These are phyloP conservation scores for Eimeria brunetti DNA, from an alignment of 169 alveolate genomes.

Conservation along the genomic window DNA sequence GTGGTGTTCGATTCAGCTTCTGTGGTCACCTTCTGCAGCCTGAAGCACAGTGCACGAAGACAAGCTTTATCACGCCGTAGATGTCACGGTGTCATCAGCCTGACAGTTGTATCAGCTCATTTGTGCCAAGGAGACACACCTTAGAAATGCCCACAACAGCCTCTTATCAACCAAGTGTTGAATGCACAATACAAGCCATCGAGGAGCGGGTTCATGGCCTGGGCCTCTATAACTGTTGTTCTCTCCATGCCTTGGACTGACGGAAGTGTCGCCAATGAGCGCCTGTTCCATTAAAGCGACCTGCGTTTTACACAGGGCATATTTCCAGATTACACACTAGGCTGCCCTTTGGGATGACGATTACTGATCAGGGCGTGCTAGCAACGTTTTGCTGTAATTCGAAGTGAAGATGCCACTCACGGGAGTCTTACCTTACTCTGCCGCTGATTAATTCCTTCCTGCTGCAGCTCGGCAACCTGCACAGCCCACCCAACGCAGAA, in stretches of 20 bases:
- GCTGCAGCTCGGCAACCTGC: slow-evolving; percentile 70
- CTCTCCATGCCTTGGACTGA: neutral
- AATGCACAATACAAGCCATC: slow-evolving; percentile 32
- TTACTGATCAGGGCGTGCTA: neutral
- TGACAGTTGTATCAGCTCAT: neutral
- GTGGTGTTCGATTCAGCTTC: slow-evolving; percentile 57
- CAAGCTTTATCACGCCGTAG: neutral
- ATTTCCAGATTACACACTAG: neutral
- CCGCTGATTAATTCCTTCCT: slow-evolving; percentile 64
- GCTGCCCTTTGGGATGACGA: neutral
- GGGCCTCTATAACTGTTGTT: neutral
- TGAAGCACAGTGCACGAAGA: slow-evolving; percentile 1
- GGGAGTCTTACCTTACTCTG: slow-evolving; percentile 41
- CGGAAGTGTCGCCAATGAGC: slow-evolving; percentile 24
- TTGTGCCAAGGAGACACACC: slow-evolving; percentile 18
- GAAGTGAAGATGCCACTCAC: neutral
- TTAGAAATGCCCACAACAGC: slow-evolving; percentile 57
- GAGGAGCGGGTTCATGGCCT: slow-evolving; percentile 4
- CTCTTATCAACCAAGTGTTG: slow-evolving; percentile 35
- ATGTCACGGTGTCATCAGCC: neutral
- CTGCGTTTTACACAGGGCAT: neutral
- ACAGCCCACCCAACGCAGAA: neutral
- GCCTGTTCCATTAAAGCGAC: slow-evolving; percentile 70
- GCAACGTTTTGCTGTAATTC: neutral
- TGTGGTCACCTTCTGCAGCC: slow-evolving; percentile 60